These are phyloP conservation scores for Coniochaeta sp. DNA, from an alignment of 2,329 filamentous ascomycete genomes.

Conservation along the genomic window DNA sequence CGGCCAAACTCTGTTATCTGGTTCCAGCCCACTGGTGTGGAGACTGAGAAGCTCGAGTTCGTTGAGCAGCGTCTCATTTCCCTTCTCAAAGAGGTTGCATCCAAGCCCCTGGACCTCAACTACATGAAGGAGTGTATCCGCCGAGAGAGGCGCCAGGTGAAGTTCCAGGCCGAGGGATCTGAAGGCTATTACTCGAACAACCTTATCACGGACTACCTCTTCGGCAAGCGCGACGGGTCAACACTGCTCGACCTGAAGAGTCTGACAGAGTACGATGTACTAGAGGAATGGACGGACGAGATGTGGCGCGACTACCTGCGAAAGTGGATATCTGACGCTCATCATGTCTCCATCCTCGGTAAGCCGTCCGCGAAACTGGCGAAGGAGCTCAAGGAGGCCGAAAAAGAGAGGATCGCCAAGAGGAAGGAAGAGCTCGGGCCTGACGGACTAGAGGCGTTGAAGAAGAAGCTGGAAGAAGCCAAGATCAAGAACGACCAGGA, in stretches of 20 bases:
- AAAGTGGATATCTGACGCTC: constrained; percentile 78
- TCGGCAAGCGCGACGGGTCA: constrained; percentile 77
- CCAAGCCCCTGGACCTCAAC: constrained; percentile 76
- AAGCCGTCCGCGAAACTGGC: constrained; percentile 77
- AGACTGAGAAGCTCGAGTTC: constrained; percentile 73
- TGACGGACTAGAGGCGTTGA: constrained; percentile 71
- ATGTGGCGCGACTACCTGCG: constrained; percentile 79
- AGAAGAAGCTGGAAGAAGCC: constrained; percentile 69
- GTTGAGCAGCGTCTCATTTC: constrained; percentile 84
- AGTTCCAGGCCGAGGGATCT: constrained; percentile 75
- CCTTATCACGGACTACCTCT: constrained; percentile 88
- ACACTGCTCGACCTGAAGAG: constrained; percentile 55
- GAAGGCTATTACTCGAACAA: constrained; percentile 75
- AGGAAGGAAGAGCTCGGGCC: constrained; percentile 73
- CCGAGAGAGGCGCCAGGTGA: constrained; percentile 72
- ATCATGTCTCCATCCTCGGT: constrained; percentile 82
- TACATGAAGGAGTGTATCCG: constrained; percentile 86
- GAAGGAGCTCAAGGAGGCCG: constrained; percentile 72
- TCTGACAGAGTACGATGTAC: constrained; percentile 53
- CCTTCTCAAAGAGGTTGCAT: constrained; percentile 72
- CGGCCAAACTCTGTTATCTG: constrained; percentile 78
- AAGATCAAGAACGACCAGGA: constrained; percentile 83
- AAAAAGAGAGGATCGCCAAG: constrained; percentile 69
- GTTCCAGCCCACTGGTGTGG: constrained; percentile 80
- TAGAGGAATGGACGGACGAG: constrained; percentile 74